These are phyloP conservation scores for Sporobolus alterniflorus DNA, from an alignment of 202 grass and related monocot genomes.

Conservation along the genomic window DNA sequence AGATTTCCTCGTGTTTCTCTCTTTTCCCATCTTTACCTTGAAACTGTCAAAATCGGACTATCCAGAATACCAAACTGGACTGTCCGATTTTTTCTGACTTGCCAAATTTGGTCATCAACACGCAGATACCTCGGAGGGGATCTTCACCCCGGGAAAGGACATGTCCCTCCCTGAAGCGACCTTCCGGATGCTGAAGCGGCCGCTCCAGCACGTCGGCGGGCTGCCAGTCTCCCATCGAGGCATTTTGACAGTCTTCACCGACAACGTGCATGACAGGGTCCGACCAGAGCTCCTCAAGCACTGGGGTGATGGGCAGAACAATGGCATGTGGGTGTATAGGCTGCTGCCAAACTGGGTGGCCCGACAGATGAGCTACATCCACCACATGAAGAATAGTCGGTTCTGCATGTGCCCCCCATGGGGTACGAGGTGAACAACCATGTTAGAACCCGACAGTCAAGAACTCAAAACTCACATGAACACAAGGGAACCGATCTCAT, in stretches of 20 bases:
- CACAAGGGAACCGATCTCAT: too few relatives aligned
- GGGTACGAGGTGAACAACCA: slow-evolving; percentile 97
- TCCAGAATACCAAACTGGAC: too few relatives aligned
- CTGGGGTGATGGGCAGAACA: slow-evolving; percentile 68
- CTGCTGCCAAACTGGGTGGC: slow-evolving; percentile 67
- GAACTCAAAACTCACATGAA: too few relatives aligned
- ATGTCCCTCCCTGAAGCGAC: slow-evolving; percentile 88
- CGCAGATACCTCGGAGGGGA: slow-evolving; percentile 86
- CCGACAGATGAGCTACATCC: slow-evolving; percentile 72
- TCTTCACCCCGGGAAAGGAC: slow-evolving; percentile 75
- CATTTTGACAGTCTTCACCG: slow-evolving; percentile 87
- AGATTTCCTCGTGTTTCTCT: too few relatives aligned
- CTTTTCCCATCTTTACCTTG: too few relatives aligned
- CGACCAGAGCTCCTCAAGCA: slow-evolving; percentile 66
- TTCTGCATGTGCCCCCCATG: slow-evolving; percentile 96
- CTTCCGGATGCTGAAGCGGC: slow-evolving; percentile 59
- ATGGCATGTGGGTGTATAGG: slow-evolving; percentile 65
- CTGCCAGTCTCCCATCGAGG: slow-evolving; percentile 56
- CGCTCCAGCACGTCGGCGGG: slow-evolving; percentile 69
- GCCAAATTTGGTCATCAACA: too few relatives aligned
- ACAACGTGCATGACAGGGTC: slow-evolving; percentile 87
- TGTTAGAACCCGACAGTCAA: too few relatives aligned
- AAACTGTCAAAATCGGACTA: too few relatives aligned
- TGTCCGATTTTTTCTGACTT: too few relatives aligned
- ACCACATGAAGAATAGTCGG: slow-evolving; percentile 92